Evolutionary conservation across 495 filamentous ascomycete species (phyloP).

Genomic region (Hypoxylon crocopeplum): DNA sequence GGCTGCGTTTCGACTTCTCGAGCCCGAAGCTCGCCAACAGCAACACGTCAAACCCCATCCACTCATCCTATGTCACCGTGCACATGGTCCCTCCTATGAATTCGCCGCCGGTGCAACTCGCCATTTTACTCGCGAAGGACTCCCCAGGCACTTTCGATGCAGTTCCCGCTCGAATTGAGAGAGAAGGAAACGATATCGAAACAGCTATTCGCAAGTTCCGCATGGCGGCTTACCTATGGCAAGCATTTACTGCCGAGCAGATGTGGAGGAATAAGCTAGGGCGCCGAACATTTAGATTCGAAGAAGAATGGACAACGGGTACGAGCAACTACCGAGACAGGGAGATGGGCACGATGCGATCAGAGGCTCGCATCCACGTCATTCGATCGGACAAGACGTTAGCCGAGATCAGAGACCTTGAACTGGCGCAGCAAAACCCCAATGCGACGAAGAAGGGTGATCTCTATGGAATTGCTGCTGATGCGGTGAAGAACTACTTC

Average conservation of each 20-base stretch:
- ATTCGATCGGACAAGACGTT: conserved; percentile 83
- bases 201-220: conserved; percentile 84
- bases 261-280: conserved; percentile 89
- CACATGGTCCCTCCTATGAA: conserved; percentile 83
- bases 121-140: conserved; percentile 83
- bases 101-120: conserved; percentile 81
- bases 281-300: conserved; percentile 82
- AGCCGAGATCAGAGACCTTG: conserved; percentile 77
- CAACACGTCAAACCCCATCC: conserved; percentile 70
- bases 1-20: conserved; percentile 81
- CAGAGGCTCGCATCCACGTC: conserved; percentile 86
- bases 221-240: conserved; percentile 93
- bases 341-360: conserved; percentile 74
- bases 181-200: conserved; percentile 81
- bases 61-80: conserved; percentile 79
- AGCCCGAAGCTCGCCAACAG: conserved; percentile 79
- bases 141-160: conserved; percentile 88
- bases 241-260: conserved; percentile 92
- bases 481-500: conserved; percentile 79
- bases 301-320: conserved; percentile 90
- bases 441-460: conserved; percentile 70
- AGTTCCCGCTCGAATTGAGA: conserved; percentile 72
- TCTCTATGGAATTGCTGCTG: conserved; percentile 74
- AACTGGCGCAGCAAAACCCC: conserved; percentile 80
- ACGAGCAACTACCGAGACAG: conserved; percentile 74